Evolutionary conservation across 139 green algal species (phyloP).

Genomic region (Chlamydomonas schloesseri): DNA sequence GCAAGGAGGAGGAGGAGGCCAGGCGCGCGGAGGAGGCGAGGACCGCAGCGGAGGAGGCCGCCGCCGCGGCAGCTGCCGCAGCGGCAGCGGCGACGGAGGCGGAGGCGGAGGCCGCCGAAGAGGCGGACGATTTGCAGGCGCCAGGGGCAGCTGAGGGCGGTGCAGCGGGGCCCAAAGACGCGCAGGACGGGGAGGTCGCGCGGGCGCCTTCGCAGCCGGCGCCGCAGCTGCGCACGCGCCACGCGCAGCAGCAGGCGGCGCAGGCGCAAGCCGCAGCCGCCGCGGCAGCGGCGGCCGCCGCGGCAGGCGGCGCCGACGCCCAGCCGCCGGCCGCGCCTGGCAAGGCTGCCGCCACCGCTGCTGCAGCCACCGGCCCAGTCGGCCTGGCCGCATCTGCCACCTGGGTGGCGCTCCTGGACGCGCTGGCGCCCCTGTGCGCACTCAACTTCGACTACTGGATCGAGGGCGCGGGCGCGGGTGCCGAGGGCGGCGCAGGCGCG

Average conservation of each 20-base stretch:
- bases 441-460: slow-evolving; percentile 44
- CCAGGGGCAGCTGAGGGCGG: not conserved
- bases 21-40: not conserved
- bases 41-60: not conserved
- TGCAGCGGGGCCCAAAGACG: not conserved
- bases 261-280: not conserved
- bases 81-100: not conserved
- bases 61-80: not conserved
- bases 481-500: not conserved
- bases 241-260: not conserved
- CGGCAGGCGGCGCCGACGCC: not conserved
- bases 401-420: slow-evolving; percentile 20
- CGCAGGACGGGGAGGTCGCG: not conserved
- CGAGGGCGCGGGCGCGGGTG: not conserved
- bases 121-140: not conserved
- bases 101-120: not conserved
- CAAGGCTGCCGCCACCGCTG: not conserved
- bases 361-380: not conserved
- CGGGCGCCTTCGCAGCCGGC: not conserved
- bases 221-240: not conserved
- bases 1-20: not conserved
- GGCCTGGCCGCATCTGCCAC: not conserved
- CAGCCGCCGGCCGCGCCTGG: not conserved
- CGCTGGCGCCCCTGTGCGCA: slow-evolving; percentile 3
- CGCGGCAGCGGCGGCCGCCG: not conserved